These are phyloP conservation scores for Aspergillus pseudotamarii DNA, from an alignment of 2,329 filamentous ascomycete genomes.

Conservation along the genomic window DNA sequence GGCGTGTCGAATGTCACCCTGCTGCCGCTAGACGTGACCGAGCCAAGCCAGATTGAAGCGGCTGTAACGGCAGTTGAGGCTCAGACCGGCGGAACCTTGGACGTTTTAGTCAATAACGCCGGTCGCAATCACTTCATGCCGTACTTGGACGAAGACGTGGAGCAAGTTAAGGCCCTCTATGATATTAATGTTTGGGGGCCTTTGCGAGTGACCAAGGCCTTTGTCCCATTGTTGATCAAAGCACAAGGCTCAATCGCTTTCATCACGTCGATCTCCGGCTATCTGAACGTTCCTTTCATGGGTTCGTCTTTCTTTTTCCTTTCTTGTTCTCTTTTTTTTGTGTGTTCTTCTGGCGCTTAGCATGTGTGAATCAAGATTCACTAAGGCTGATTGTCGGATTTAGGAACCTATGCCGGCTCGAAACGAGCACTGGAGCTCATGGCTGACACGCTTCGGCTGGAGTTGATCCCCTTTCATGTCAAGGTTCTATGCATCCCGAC, in stretches of 20 bases:
- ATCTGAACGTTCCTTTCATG: conserved; percentile 33
- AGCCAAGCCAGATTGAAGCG: conserved; percentile 29
- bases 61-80: conserved; percentile 22
- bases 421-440: conserved; percentile 27
- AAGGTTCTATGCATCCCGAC: conserved; percentile 23
- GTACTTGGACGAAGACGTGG: conserved; percentile 40
- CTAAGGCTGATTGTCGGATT: not conserved
- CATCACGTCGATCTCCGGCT: conserved; percentile 23
- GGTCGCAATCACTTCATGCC: conserved; percentile 39
- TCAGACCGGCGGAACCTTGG: conserved; percentile 36
- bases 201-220: conserved; percentile 19
- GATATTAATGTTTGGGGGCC: conserved; percentile 24
- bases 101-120: conserved; percentile 48
- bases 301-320: conserved; percentile 22
- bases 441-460: conserved; percentile 27
- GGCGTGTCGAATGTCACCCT: conserved; percentile 27
- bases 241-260: conserved; percentile 25
- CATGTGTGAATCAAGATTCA: too few relatives aligned
- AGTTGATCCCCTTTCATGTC: conserved; percentile 25
- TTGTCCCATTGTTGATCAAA: conserved; percentile 31
- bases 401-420: conserved; percentile 24
- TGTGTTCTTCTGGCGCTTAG: not conserved
- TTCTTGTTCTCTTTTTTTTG: not conserved
- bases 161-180: conserved; percentile 28
- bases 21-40: conserved; percentile 33